Base-by-base conservation (phyloP, 2,329 filamentous ascomycete genomes). In the Penicillium thymicola region DNA sequence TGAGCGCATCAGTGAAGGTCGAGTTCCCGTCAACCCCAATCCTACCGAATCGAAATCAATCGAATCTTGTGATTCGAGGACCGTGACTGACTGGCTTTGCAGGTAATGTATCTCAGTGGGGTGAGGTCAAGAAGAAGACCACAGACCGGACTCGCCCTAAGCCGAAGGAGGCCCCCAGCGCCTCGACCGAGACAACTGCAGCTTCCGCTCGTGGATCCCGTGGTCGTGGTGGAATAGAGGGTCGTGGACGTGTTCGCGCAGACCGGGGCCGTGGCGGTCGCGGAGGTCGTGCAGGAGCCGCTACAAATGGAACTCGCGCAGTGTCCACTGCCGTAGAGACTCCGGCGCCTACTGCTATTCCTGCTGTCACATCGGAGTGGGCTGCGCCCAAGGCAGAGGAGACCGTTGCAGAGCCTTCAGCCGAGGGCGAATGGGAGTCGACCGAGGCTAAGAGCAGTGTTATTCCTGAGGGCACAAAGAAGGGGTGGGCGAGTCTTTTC, bases 401-500 rank as follows among this genome's bases (percentile, higher is more conserved):
- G 62, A 70, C 63, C 43, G 63, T 66, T 59, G 48, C 60, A 30
- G 61, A 67, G 55, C 62, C 69, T n/a, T 54, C 65, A 41, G 60
- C 58, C 36, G 66, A 62, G 41, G 61, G 55, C 16, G 62, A 62
- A 56, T 59, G 64, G 32, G 67, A 69, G 42, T 58, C 63, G n/a
- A 44, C 53, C 38, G 64, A 65, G 43, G 28, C 70, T 30, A 76
- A 74, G 69, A 70, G 59, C 59, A 74, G 60, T 57, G 64, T 69
- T 47, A 67, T 72, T 41, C 69, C 74, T 5, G 75, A 76, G 55
- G 72, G 71, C 38, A 67, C 74, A 47, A 77, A 77, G 71, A 76
- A 75, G 66, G 75, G 73, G 49, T 92, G 89, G 89, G 89, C 89
- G 37, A 89, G 87, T 75, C 87, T 92, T 81, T 83, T 91, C 60